Conservation (phyloP, 2,329 filamentous ascomycete genomes). For the Cadophora gregata region DNA sequence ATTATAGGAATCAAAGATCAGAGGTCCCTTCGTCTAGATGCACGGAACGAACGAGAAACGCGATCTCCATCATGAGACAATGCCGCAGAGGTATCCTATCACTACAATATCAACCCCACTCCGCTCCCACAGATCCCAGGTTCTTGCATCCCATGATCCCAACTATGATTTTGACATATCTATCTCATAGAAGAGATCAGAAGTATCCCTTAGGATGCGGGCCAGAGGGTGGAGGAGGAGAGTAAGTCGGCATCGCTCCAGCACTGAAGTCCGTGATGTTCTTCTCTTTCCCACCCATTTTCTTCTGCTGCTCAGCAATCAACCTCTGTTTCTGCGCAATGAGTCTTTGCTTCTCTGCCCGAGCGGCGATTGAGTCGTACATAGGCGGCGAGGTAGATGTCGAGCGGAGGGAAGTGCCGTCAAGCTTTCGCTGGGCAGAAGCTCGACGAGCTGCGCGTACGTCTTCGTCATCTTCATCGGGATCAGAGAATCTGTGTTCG, state of each 20-base stretch:
- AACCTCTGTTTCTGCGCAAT: conserved; percentile 4
- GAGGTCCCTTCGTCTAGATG: background rate
- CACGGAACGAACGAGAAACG: background rate
- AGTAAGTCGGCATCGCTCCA: background rate
- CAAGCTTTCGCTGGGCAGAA: conserved; percentile 8
- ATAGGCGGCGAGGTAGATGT: background rate
- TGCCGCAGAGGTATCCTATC: background rate
- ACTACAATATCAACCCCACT: background rate
- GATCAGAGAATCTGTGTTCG: background rate
- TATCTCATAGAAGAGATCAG: background rate
- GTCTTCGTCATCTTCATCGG: background rate
- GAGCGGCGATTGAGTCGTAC: conserved; percentile 2
- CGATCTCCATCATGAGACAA: background rate
- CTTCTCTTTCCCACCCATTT: background rate
- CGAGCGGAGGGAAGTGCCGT: conserved; percentile 1
- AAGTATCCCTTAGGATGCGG: background rate
- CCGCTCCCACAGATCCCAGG: background rate
- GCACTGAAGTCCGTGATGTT: conserved; percentile 6
- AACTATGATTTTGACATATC: too few species aligned
- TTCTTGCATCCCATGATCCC: background rate
- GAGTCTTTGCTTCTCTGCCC: conserved; percentile 1
- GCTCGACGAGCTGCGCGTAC: background rate
- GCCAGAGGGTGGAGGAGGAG: conserved; percentile 6
- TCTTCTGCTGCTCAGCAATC: conserved; percentile 6
- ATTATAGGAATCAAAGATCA: too few species aligned